Base-by-base conservation (phyloP, 768 basidiomycete genomes). In the Trametes gibbosa region DNA sequence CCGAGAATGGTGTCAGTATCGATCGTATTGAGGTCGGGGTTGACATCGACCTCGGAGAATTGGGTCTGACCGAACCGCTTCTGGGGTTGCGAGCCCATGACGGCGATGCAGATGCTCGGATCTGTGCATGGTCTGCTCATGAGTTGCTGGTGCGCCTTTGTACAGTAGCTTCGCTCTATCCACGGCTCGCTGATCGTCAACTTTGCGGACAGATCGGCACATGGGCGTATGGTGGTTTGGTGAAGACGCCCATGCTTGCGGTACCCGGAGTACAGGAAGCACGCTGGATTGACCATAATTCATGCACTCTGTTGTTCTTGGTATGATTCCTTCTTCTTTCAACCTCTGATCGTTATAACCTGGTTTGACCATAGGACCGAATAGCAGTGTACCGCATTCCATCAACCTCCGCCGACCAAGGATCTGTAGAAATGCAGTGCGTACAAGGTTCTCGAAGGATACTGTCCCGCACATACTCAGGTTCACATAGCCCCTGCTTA, bases 51-150 rank as follows among this genome's bases (percentile, higher is more conserved):
- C 53, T 75, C 10, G 81, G 79, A 3, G 63, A 70, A 19, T 16
- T 79, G 19, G 54, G 70, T 19, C 49, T 70, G 16, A 65, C 67
- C 8, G 70, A 67, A 24, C 45, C 68, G 10, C 49, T 75, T 9
- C 49, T 34, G 65, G 68, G 42, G 65, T 69, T 29, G 66, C 69
- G 49, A 55, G 64, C 42, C 61, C 66, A 37, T 65, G 40, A 50
- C 79, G 41, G 79, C 79, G 5, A 72, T 74, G 0, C 66, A 79
- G 10, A 71, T 86, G 48, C 63, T 2, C 54, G 63, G 29, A 61
- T 63, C 0, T 47, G 53, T 19, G 62, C 50, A 14, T 67, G 66
- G 65, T 68, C 66, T 4, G 60, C 47, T 19, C 48, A 63, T 14
- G 67, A 69, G 50, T 51, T 73, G 27, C 29, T 56, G 21, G 63